Evolutionary conservation across 768 basidiomycete genomes (phyloP), one percentile per base, ranked within the genome.

Genomic region (Trametes coccinea): DNA sequence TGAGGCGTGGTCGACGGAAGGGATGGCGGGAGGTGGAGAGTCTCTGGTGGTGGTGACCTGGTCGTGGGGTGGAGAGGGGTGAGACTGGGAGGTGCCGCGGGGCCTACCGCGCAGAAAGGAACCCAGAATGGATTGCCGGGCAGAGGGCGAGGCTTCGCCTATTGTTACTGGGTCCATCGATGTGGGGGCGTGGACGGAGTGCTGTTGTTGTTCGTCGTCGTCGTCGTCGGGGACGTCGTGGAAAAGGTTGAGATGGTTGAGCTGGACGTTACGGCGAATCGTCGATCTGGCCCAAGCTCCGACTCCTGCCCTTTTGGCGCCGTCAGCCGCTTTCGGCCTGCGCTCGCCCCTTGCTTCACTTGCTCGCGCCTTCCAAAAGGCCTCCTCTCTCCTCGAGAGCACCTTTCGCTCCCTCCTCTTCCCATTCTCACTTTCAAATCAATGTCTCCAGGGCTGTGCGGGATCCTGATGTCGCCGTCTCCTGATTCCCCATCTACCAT

Each of bases 21-120:
- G 74, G 29, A 78, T 75, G 2, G 78, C 75, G 0, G 80, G 80
- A 0, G 84, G 82, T 5, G 82, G 78, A 31, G 77, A 72, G 55
- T 83, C 79, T 53, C 77, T 73, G 46, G 67, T 68, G 46, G 67
- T 68, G 6, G 34, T 37, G 51, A 64, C 65, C 69, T 73, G 63
- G 70, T 72, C 74, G 74, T 76, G 72, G 29, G 70, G 71, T 59
- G 75, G 76, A 59, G 62, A 71, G 40, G 70, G 71, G 60, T 85
- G 83, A 22, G 86, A 85, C 72, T 85, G 81, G 34, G 87, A 88
- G 47, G 82, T 77, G 71, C 87, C 88, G 67, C 88, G 80, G 16
- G 87, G 88, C 63, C 89, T 78, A 48, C 83, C 84, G 61, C 89
- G 84, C 62, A 92, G 79, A 73, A 90, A 85, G 53, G 85, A 86